Conservation (phyloP, 176 grass and related monocot species). For the Hyparrhenia diplandra region DNA sequence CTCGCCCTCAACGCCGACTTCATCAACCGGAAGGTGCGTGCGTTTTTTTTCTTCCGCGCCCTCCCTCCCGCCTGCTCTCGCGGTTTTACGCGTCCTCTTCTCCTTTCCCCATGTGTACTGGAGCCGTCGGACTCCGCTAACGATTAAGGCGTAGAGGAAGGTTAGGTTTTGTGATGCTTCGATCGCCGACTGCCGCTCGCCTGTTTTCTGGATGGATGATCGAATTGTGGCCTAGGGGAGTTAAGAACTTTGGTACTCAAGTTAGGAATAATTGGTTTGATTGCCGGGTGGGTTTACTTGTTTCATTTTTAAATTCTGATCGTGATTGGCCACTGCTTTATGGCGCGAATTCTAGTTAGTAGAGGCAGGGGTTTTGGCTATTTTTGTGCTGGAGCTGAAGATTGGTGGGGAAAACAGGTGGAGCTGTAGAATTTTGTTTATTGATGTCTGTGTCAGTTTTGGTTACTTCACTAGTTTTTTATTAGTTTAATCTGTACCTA, state of each 20-base stretch:
- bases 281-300: background rate
- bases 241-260: background rate
- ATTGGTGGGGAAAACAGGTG: background rate
- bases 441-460: background rate
- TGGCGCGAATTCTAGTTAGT: background rate
- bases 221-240: background rate
- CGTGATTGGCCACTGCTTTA: background rate
- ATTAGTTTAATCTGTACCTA: background rate
- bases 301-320: constrained; percentile 13
- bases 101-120: background rate
- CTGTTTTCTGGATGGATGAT: background rate
- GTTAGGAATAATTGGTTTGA: background rate
- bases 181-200: background rate
- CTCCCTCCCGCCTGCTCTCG: background rate
- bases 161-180: background rate
- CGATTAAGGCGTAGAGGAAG: background rate
- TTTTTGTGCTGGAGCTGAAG: background rate
- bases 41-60: background rate
- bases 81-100: background rate
- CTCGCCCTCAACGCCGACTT: constrained; percentile 85
- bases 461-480: background rate
- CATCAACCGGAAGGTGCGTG: constrained; percentile 69
- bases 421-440: background rate
- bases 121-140: background rate
- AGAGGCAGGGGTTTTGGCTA: background rate